Percentiles rank a stretch among this genome's conserved stretches.
These are phyloP conservation scores for Posidonia oceanica DNA, from an alignment of 116 monocot species.

Conservation along the genomic window DNA sequence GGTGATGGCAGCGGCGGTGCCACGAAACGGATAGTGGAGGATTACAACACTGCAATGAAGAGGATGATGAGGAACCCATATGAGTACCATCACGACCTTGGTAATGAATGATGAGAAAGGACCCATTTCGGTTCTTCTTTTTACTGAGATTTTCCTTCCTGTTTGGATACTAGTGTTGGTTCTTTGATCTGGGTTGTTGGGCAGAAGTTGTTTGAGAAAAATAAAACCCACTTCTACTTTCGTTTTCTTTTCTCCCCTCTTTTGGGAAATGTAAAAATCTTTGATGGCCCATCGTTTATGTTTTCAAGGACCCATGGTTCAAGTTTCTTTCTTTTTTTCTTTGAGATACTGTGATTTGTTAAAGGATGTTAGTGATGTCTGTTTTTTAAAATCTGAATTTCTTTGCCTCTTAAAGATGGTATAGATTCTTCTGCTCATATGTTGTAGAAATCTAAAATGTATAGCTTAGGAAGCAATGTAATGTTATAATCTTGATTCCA, in stretches of 20 bases:
- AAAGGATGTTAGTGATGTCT: too few species aligned
- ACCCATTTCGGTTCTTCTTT: background rate
- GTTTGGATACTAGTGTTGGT: background rate
- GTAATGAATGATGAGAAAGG: conserved; percentile 11
- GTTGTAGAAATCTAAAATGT: too few species aligned
- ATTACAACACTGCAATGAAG: conserved; percentile 86
- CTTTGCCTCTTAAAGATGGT: too few species aligned
- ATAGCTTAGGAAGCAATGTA: too few species aligned
- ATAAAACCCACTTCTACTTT: background rate
- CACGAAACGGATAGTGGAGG: conserved; percentile 29
- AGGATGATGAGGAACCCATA: conserved; percentile 89
- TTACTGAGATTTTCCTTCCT: background rate
- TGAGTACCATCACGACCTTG: conserved; percentile 86
- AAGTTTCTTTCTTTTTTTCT: too few species aligned
- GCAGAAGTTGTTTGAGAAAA: too few species aligned
- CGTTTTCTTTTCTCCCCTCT: background rate
- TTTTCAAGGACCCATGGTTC: too few species aligned
- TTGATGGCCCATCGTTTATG: background rate
- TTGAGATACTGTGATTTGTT: too few species aligned
- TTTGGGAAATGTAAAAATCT: background rate
- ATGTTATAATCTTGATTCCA: background rate
- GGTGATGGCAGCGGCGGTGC: background rate
- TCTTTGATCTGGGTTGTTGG: background rate
- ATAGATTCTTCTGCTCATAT: too few species aligned
- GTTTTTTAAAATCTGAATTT: too few species aligned